Conservation (phyloP, 1,284 basidiomycete genomes). For the Retiboletus flavoniger region DNA sequence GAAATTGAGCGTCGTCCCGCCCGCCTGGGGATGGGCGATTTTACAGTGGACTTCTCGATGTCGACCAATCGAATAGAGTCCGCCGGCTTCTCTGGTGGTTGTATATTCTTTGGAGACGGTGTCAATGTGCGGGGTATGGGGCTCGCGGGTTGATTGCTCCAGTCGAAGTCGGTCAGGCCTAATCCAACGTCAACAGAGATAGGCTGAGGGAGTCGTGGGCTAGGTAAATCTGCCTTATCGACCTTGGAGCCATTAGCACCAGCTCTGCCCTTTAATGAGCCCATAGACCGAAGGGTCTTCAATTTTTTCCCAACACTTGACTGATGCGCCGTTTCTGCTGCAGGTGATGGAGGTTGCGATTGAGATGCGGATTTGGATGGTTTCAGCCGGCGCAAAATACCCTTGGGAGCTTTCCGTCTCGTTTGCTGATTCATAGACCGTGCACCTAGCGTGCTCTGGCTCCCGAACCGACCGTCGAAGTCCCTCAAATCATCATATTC, state of each 20-base stretch:
- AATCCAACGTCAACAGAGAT: slow-evolving; percentile 56
- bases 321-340: slow-evolving; percentile 37
- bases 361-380: slow-evolving; percentile 40
- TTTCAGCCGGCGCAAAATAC: slow-evolving; percentile 64
- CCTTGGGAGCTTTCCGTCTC: slow-evolving; percentile 58
- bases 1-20: slow-evolving; percentile 65
- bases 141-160: slow-evolving; percentile 39
- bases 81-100: slow-evolving; percentile 22
- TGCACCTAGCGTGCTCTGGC: slow-evolving; percentile 65
- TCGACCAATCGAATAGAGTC: slow-evolving; percentile 22
- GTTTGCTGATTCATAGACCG: slow-evolving; percentile 37
- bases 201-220: slow-evolving; percentile 53
- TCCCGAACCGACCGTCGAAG: slow-evolving; percentile 81
- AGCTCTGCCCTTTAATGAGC: slow-evolving; percentile 63
- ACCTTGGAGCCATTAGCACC: slow-evolving; percentile 28
- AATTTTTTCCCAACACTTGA: slow-evolving; percentile 50
- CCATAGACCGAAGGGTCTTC: slow-evolving; percentile 75
- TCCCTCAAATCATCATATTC: slow-evolving; percentile 83
- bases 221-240: slow-evolving; percentile 40
- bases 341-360: slow-evolving; percentile 42
- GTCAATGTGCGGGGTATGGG: slow-evolving; percentile 25
- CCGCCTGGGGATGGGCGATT: slow-evolving; percentile 27
- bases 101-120: slow-evolving; percentile 19
- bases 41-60: slow-evolving; percentile 24
- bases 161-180: slow-evolving; percentile 57